phyloP scores from a whole-genome alignment of 805 yeast species.

The Pichia scutulata region DNA sequence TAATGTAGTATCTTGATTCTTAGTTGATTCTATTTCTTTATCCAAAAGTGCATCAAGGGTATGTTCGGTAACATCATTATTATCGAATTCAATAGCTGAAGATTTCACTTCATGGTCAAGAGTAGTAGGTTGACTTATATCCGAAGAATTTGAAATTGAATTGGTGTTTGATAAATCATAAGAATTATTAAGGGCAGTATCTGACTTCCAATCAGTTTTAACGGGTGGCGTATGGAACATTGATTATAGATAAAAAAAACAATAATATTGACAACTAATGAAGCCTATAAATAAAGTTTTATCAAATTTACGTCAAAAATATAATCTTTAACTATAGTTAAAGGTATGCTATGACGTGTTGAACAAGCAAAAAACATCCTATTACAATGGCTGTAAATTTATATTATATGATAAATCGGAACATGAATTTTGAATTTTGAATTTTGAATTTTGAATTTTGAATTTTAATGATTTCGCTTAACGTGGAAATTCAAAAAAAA shows the following conservation, averaged over 20 bases:
- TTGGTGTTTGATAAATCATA: conserved; percentile 11
- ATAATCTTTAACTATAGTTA: not conserved
- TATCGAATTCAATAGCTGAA: not conserved
- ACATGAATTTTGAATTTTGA: no score
- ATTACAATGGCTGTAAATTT: no score
- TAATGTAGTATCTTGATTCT: not conserved
- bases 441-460: no score
- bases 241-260: not conserved
- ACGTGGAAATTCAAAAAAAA: not conserved
- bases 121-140: not conserved
- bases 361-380: not conserved
- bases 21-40: not conserved
- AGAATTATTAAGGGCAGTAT: conserved; percentile 20
- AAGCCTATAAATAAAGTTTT: not conserved
- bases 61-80: not conserved
- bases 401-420: no score
- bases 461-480: not conserved
- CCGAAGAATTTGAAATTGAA: not conserved
- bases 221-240: conserved; percentile 31
- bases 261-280: not conserved
- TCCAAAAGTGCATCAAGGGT: conserved; percentile 1
- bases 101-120: not conserved
- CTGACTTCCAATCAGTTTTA: conserved; percentile 23
- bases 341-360: not conserved
- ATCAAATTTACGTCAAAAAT: not conserved